phyloP scores from a whole-genome alignment of 1,284 basidiomycete species.

The Blastosporella zonata region DNA sequence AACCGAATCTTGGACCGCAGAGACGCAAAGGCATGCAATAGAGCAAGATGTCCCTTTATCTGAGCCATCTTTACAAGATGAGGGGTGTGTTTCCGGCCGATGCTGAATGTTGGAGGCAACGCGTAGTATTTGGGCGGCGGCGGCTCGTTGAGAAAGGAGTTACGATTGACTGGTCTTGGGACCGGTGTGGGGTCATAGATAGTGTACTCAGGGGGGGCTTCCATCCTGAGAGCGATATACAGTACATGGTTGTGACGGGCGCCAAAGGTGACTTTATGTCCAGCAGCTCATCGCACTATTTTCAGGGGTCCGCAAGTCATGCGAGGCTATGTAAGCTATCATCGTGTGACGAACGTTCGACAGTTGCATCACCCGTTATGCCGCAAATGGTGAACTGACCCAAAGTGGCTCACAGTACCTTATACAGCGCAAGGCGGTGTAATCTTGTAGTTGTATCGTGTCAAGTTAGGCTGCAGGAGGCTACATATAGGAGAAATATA shows the following conservation, averaged over 20 bases:
- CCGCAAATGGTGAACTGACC: too few species aligned
- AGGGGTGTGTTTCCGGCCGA: slow-evolving; percentile 5
- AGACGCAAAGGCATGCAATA: slow-evolving; percentile 27
- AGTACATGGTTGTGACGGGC: background rate
- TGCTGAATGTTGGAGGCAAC: slow-evolving; percentile 11
- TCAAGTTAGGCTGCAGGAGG: too few species aligned
- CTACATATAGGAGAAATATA: too few species aligned
- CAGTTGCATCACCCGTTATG: background rate
- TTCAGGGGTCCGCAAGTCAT: background rate
- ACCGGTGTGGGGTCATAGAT: background rate
- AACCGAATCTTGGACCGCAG: slow-evolving; percentile 18
- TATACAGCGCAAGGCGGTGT: too few species aligned
- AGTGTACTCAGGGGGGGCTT: slow-evolving; percentile 3
- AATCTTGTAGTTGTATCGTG: too few species aligned
- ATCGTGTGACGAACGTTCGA: background rate
- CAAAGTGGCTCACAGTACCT: too few species aligned
- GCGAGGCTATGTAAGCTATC: background rate
- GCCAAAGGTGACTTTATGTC: too few species aligned
- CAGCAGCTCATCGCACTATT: background rate
- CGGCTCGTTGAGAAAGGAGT: background rate
- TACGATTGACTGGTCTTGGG: background rate
- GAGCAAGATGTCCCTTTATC: slow-evolving; percentile 29
- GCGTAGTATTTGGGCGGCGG: slow-evolving; percentile 7
- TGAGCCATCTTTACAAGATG: slow-evolving; percentile 25
- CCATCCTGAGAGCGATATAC: background rate